phyloP scores from a whole-genome alignment of 495 filamentous ascomycete species.

The Xylaria nigripes region DNA sequence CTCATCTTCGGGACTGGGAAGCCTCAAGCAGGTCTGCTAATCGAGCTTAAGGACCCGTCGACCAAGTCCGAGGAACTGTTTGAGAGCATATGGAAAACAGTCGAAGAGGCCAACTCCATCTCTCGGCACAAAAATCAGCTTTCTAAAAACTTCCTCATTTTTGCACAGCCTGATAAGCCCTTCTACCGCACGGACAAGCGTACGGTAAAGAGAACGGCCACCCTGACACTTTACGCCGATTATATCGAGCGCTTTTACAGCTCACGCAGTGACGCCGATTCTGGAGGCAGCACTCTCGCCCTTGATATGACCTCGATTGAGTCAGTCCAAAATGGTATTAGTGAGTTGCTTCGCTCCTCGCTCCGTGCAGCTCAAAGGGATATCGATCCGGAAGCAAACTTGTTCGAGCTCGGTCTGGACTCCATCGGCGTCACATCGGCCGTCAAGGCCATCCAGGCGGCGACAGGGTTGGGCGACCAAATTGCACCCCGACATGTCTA shows the following conservation, averaged over 20 bases:
- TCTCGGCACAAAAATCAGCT: conserved; percentile 26
- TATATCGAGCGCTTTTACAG: conserved; percentile 28
- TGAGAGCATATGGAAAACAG: conserved; percentile 22
- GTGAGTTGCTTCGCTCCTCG: conserved; percentile 12
- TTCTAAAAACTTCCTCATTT: conserved; percentile 18
- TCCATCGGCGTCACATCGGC: conserved; percentile 23
- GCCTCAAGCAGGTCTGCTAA: conserved; percentile 21
- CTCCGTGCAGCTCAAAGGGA: conserved; percentile 13
- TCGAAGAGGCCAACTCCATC: conserved; percentile 16
- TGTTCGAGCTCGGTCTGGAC: conserved; percentile 26
- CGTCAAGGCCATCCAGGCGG: conserved; percentile 18
- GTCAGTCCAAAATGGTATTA: conserved; percentile 9
- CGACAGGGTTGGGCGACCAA: conserved; percentile 18
- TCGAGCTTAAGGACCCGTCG: conserved; percentile 22
- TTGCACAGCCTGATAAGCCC: conserved; percentile 32
- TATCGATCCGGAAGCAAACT: conserved; percentile 16
- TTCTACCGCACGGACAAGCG: conserved; percentile 39
- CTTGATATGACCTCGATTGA: conserved; percentile 17
- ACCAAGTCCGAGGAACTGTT: conserved; percentile 16
- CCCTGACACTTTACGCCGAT: conserved; percentile 27
- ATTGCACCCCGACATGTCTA: conserved; percentile 24
- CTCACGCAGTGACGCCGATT: conserved; percentile 11
- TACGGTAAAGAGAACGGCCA: conserved; percentile 30
- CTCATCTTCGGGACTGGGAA: conserved; percentile 31
- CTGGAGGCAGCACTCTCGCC: background rate